A percentile compares a stretch with the other conserved stretches of the same genome.
phyloP scores from a whole-genome alignment of 768 basidiomycete genomes.

The Candolleomyces aberdarensis region DNA sequence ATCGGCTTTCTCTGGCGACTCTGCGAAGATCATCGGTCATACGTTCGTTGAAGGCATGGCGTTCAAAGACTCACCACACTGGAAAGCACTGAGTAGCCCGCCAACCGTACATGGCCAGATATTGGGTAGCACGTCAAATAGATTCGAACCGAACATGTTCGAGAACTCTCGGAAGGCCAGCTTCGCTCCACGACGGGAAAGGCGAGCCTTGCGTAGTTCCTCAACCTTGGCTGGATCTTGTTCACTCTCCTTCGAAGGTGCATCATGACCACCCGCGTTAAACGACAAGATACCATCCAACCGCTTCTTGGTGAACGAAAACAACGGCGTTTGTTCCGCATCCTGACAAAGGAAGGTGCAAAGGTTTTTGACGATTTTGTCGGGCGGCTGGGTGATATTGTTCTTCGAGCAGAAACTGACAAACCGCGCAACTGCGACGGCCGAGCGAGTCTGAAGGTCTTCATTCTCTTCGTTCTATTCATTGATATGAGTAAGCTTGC shows the following conservation, averaged over 20 bases:
- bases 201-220: constrained; percentile 58
- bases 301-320: constrained; percentile 60
- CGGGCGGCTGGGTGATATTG: constrained; percentile 78
- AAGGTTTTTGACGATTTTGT: constrained; percentile 96
- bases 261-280: constrained; percentile 34
- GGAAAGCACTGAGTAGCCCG: constrained; percentile 66
- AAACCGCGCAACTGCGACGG: constrained; percentile 82
- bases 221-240: constrained; percentile 43
- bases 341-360: constrained; percentile 97
- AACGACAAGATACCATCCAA: constrained; percentile 79
- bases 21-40: constrained; percentile 28
- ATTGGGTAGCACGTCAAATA: constrained; percentile 82
- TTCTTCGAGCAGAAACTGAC: constrained; percentile 78
- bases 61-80: constrained; percentile 46
- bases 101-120: constrained; percentile 95
- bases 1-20: constrained; percentile 58
- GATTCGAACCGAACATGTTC: constrained; percentile 61
- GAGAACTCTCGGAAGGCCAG: constrained; percentile 82
- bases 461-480: constrained; percentile 80
- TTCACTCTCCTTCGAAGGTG: constrained; percentile 35
- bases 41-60: background rate
- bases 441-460: constrained; percentile 86
- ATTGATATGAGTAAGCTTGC: constrained; percentile 9
- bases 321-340: constrained; percentile 84
- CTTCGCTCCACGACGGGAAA: constrained; percentile 84